phyloP scores from a whole-genome alignment of 768 basidiomycete genomes.

The Mycena filopes region DNA sequence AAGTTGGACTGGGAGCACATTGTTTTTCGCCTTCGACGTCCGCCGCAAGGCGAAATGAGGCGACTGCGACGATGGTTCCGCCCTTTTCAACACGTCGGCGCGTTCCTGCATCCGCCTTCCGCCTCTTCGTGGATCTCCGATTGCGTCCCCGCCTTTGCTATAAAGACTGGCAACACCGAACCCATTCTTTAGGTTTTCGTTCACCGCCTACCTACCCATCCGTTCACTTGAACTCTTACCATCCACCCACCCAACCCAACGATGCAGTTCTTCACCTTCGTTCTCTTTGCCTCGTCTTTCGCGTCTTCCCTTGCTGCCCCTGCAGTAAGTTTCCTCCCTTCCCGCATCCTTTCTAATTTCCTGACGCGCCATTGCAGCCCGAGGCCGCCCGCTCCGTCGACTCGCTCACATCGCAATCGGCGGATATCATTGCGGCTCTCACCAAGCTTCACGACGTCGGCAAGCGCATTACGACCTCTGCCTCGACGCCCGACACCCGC shows the following conservation, averaged over 20 bases:
- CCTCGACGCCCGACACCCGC: background rate
- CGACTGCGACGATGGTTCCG: slow-evolving; percentile 6
- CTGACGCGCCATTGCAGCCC: background rate
- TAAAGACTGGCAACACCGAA: background rate
- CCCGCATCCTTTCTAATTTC: background rate
- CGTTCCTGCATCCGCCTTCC: slow-evolving; percentile 1
- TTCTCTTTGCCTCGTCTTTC: slow-evolving; percentile 19
- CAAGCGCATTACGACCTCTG: slow-evolving; percentile 6
- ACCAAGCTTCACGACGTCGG: slow-evolving; percentile 11
- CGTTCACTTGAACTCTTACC: background rate
- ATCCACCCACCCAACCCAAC: no score
- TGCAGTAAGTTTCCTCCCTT: background rate
- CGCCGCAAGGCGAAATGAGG: background rate
- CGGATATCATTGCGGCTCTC: background rate
- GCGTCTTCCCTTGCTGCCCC: slow-evolving; percentile 19
- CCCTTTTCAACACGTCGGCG: slow-evolving; percentile 14
- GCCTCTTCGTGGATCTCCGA: background rate
- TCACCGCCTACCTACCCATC: background rate
- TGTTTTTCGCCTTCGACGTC: slow-evolving; percentile 11
- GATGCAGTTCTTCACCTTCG: slow-evolving; percentile 27
- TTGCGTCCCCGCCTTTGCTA: background rate
- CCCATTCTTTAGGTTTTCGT: slow-evolving; percentile 11
- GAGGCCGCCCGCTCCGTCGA: background rate
- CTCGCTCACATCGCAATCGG: slow-evolving; percentile 3
- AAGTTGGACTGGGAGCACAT: background rate